These are phyloP conservation scores for Dendrostoma leiphaemia DNA, from an alignment of 2,329 filamentous ascomycete genomes.

Conservation along the genomic window DNA sequence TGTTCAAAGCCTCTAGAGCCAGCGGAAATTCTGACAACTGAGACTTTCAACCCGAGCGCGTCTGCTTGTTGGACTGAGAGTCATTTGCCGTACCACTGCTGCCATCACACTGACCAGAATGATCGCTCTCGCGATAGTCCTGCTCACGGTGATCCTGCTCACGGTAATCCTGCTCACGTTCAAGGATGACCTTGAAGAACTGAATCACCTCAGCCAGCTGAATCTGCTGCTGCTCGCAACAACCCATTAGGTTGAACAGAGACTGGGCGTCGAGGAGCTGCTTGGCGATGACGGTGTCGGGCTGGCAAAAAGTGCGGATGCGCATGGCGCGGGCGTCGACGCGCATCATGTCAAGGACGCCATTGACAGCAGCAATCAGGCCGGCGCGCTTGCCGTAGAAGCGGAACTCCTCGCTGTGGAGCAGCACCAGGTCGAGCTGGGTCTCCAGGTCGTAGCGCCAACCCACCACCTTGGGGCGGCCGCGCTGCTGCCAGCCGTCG, in stretches of 20 bases:
- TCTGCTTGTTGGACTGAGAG: constrained; percentile 12
- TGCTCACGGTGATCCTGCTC: constrained; percentile 16
- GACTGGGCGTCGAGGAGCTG: constrained; percentile 53
- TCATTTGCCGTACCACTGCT: constrained; percentile 10
- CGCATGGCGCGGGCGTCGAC: constrained; percentile 51
- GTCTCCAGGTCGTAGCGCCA: constrained; percentile 61
- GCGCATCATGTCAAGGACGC: constrained; percentile 51
- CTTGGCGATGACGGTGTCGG: constrained; percentile 57
- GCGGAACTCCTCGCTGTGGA: constrained; percentile 51
- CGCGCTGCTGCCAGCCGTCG: constrained; percentile 50
- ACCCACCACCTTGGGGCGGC: constrained; percentile 52
- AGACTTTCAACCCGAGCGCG: background rate
- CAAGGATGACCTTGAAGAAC: constrained; percentile 54
- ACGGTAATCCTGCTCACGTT: constrained; percentile 38
- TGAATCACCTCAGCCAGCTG: constrained; percentile 48
- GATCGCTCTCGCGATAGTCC: background rate
- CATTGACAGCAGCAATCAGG: constrained; percentile 41
- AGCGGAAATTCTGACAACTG: too few species aligned
- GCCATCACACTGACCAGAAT: background rate
- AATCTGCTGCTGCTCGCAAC: constrained; percentile 40
- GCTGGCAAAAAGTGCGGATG: constrained; percentile 56
- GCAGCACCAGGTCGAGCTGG: constrained; percentile 52
- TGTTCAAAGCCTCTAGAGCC: too few species aligned
- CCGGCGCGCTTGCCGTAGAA: constrained; percentile 51
- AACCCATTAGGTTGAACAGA: constrained; percentile 49